Conservation (phyloP, 306 rosid genomes). For the Astragalus glycyphyllos region DNA sequence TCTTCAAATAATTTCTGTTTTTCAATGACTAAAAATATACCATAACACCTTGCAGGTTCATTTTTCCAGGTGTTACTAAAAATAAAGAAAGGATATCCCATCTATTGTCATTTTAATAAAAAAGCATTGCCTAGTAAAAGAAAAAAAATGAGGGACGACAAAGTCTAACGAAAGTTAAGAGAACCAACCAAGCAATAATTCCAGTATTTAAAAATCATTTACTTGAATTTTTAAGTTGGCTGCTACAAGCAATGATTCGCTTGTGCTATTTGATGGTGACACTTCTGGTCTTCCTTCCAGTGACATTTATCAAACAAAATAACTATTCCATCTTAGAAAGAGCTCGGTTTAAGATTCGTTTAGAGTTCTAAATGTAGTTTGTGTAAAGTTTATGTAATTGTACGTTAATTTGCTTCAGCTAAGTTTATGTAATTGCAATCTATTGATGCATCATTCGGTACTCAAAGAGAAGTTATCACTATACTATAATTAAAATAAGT, state of each 20-base stretch:
- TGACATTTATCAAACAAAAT: constrained; percentile 13
- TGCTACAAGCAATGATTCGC: constrained; percentile 31
- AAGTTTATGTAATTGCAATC: too few relatives aligned
- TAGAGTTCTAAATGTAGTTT: constrained; percentile 22
- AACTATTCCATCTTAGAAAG: constrained; percentile 25
- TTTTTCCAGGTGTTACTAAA: constrained; percentile 50
- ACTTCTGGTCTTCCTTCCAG: constrained; percentile 36
- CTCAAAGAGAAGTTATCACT: too few relatives aligned
- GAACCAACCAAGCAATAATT: constrained; percentile 34
- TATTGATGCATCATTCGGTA: too few relatives aligned
- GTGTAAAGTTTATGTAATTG: background rate
- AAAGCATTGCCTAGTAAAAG: constrained; percentile 43
- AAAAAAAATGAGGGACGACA: constrained; percentile 47
- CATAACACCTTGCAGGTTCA: constrained; percentile 50
- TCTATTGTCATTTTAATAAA: constrained; percentile 50
- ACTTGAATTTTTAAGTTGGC: constrained; percentile 28
- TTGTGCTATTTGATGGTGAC: constrained; percentile 32
- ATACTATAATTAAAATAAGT: too few relatives aligned
- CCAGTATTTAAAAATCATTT: constrained; percentile 44
- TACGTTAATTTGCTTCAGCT: too few relatives aligned
- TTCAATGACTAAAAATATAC: constrained; percentile 14
- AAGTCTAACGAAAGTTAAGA: constrained; percentile 47
- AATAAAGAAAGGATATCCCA: constrained; percentile 50
- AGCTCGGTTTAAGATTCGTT: constrained; percentile 5
- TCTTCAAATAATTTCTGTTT: constrained; percentile 29